A percentile compares a stretch with the other conserved stretches of the same genome.
phyloP scores from a whole-genome alignment of 2,329 filamentous ascomycete genomes.

The Beauveria scarabaeidicola region DNA sequence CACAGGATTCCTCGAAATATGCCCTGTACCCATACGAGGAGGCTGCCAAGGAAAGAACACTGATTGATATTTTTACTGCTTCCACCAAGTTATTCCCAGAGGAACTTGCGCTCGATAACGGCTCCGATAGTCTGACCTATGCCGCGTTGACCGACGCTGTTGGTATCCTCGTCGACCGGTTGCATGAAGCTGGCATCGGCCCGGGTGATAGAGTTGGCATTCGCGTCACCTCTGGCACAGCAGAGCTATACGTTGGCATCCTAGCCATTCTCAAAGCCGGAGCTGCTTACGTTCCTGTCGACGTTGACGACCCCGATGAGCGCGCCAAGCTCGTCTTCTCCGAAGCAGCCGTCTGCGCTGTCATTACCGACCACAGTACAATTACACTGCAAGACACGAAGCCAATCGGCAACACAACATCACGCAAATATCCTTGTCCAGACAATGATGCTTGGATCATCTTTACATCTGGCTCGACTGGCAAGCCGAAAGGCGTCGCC shows the following conservation, averaged over 20 bases:
- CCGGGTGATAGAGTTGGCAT: conserved; percentile 16
- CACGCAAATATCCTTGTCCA: not conserved
- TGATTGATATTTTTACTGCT: conserved; percentile 15
- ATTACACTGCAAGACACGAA: conserved; percentile 10
- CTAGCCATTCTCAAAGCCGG: conserved; percentile 15
- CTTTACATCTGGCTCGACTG: conserved; percentile 15
- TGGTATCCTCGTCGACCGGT: conserved; percentile 1
- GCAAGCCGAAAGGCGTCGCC: conserved; percentile 18
- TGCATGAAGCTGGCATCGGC: conserved; percentile 12
- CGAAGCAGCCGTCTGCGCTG: conserved; percentile 14
- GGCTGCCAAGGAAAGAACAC: conserved; percentile 10
- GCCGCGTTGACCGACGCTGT: conserved; percentile 9
- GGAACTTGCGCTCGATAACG: conserved; percentile 14
- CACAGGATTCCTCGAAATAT: not conserved
- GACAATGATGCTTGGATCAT: conserved; percentile 19
- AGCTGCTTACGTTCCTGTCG: conserved; percentile 17
- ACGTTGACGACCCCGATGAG: conserved; percentile 17
- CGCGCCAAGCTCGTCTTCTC: conserved; percentile 16
- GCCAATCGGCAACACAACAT: not conserved
- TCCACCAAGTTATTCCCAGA: conserved; percentile 11
- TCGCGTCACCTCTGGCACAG: conserved; percentile 15
- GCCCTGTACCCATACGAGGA: conserved; percentile 7
- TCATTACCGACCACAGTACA: conserved; percentile 14
- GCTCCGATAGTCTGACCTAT: conserved; percentile 12
- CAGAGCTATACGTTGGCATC: conserved; percentile 16